These are phyloP conservation scores for Brassica balearica DNA, from an alignment of 441 rosid genomes.

Conservation along the genomic window DNA sequence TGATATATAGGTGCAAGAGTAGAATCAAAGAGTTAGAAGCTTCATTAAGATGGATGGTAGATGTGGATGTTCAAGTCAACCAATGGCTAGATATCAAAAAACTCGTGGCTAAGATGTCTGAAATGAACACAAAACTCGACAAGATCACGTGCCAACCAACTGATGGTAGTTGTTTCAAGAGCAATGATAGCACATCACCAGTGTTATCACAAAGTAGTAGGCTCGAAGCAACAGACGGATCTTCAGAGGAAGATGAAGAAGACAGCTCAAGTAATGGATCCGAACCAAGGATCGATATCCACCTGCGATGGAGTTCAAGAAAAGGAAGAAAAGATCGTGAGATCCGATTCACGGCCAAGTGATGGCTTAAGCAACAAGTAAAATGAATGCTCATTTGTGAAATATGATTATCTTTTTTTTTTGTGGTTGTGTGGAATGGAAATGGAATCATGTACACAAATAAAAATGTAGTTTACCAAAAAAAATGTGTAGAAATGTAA, in stretches of 20 bases:
- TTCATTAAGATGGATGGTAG: slow-evolving; percentile 37
- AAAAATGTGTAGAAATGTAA: not conserved
- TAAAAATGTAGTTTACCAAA: not conserved
- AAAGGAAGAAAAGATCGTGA: slow-evolving; percentile 1
- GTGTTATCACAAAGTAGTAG: not conserved
- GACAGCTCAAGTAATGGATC: slow-evolving; percentile 5
- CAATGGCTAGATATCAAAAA: slow-evolving; percentile 24
- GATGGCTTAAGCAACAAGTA: not conserved
- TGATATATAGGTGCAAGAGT: slow-evolving; percentile 22
- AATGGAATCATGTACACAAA: not conserved
- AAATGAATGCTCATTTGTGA: not conserved
- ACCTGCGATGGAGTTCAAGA: slow-evolving; percentile 28
- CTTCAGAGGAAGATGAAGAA: not conserved
- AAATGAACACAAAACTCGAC: slow-evolving; percentile 33
- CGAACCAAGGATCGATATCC: slow-evolving; percentile 29
- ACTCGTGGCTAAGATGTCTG: slow-evolving; percentile 22
- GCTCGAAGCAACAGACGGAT: not conserved
- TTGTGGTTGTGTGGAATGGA: not conserved
- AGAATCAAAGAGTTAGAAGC: slow-evolving; percentile 28
- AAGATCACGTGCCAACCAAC: slow-evolving; percentile 22
- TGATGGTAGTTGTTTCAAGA: not conserved
- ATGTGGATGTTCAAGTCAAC: slow-evolving; percentile 35
- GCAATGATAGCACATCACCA: not conserved
- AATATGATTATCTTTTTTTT: not conserved
- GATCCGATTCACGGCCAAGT: not conserved